Conservation (phyloP, 2,329 filamentous ascomycete species). For the Ophiostoma pallidulum region DNA sequence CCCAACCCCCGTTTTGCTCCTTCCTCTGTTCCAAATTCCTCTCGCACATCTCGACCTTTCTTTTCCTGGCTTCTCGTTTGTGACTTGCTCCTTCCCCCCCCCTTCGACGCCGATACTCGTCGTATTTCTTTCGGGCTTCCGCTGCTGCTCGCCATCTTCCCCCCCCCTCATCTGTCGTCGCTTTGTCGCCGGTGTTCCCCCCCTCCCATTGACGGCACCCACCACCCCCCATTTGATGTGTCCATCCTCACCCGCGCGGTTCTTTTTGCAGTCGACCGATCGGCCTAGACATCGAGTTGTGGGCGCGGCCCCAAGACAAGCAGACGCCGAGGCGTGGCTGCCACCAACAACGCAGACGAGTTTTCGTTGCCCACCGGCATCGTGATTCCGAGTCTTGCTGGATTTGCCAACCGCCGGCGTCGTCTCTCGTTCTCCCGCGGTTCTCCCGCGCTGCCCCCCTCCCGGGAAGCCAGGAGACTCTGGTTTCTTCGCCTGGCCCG, state of each 20-base stretch:
- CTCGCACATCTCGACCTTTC: constrained; percentile 13
- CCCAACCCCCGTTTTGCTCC: constrained; percentile 21
- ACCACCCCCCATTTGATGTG: constrained; percentile 14
- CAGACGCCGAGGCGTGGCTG: constrained; percentile 8
- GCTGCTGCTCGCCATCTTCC: constrained; percentile 4
- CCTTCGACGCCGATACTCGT: neutral
- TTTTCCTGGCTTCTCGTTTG: constrained; percentile 3
- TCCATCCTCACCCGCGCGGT: constrained; percentile 14
- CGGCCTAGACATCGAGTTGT: constrained; percentile 15
- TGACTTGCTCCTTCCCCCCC: neutral
- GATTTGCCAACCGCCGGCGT: too few species aligned
- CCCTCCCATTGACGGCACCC: neutral
- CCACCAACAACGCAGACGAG: constrained; percentile 6
- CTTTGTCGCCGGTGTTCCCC: neutral
- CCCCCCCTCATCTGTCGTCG: constrained; percentile 1
- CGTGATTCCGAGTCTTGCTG: neutral
- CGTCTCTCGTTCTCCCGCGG: too few species aligned
- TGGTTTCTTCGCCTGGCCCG: too few species aligned
- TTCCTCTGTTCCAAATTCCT: constrained; percentile 13
- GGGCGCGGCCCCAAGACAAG: constrained; percentile 15
- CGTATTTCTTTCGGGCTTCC: neutral
- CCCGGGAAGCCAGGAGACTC: too few species aligned
- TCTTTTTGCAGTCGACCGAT: constrained; percentile 16
- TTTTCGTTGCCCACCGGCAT: neutral
- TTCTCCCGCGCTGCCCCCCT: too few species aligned